These are phyloP conservation scores for Kurtzmaniella quercitrusa DNA, from an alignment of 1,139 yeast species.

Conservation along the genomic window DNA sequence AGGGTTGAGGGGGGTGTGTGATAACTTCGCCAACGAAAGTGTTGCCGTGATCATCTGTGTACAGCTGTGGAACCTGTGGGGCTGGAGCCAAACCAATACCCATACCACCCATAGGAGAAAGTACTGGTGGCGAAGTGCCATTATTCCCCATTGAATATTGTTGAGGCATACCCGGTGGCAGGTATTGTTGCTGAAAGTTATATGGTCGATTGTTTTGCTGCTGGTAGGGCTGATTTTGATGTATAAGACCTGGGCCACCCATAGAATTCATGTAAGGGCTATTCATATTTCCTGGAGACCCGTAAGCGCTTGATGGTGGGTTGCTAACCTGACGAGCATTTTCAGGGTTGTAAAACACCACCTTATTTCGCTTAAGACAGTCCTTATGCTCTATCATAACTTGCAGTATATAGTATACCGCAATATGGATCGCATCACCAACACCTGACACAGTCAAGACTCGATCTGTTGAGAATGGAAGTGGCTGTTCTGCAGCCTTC, in stretches of 20 bases:
- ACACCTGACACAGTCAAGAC: slow-evolving; percentile 71
- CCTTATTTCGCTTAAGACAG: slow-evolving; percentile 45
- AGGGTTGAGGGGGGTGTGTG: slow-evolving; percentile 36
- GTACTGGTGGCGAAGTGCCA: neutral
- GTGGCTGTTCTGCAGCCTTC: slow-evolving; percentile 69
- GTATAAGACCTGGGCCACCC: slow-evolving; percentile 1
- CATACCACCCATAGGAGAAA: slow-evolving; percentile 2
- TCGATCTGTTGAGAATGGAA: slow-evolving; percentile 81
- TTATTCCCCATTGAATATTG: slow-evolving; percentile 13
- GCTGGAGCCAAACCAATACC: slow-evolving; percentile 1
- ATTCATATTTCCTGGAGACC: neutral
- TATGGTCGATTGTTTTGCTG: slow-evolving; percentile 20
- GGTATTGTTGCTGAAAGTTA: slow-evolving; percentile 39
- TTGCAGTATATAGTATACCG: slow-evolving; percentile 69
- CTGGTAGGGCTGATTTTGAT: slow-evolving; percentile 12
- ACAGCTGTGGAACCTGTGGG: slow-evolving; percentile 26
- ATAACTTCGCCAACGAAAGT: slow-evolving; percentile 44
- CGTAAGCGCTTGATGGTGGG: neutral
- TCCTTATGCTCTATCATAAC: slow-evolving; percentile 61
- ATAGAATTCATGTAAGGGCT: neutral
- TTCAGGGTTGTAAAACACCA: slow-evolving; percentile 65
- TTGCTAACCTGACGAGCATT: slow-evolving; percentile 29
- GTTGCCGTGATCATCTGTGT: slow-evolving; percentile 46
- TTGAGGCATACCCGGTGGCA: slow-evolving; percentile 39
- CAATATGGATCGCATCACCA: slow-evolving; percentile 84